Conservation (phyloP, 768 basidiomycete genomes). For the Boletus rubroflammeus region DNA sequence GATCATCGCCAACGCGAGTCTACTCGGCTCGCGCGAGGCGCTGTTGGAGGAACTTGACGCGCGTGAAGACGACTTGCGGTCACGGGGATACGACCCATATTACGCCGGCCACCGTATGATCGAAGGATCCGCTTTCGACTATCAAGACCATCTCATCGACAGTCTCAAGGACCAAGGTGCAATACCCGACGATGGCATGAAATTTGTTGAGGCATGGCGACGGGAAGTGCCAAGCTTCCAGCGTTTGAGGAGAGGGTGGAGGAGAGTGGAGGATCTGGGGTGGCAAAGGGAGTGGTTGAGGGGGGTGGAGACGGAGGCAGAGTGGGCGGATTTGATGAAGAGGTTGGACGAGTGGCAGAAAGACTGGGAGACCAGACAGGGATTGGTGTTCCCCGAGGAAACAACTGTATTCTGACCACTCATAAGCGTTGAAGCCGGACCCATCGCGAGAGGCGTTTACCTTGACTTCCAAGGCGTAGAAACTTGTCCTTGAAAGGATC, state of each 20-base stretch:
- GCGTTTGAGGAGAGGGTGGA: conserved; percentile 42
- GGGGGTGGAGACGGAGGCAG: conserved; percentile 47
- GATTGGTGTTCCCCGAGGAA: conserved; percentile 12
- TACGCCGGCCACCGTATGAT: conserved; percentile 45
- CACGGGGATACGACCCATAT: conserved; percentile 47
- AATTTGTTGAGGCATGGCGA: conserved; percentile 51
- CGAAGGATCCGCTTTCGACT: conserved; percentile 33
- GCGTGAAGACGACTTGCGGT: conserved; percentile 40
- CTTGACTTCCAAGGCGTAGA: too few relatives aligned
- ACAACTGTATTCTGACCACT: conserved; percentile 1
- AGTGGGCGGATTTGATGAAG: conserved; percentile 49
- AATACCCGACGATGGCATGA: conserved; percentile 40
- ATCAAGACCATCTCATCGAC: conserved; percentile 35
- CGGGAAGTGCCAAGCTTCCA: conserved; percentile 33
- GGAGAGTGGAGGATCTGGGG: conserved; percentile 41
- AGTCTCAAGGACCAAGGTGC: conserved; percentile 22
- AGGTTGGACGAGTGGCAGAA: conserved; percentile 47
- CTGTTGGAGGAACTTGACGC: conserved; percentile 39
- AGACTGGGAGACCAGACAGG: conserved; percentile 45
- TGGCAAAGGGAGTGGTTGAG: conserved; percentile 41
- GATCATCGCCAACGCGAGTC: conserved; percentile 38
- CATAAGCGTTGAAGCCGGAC: too few relatives aligned
- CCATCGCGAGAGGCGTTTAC: too few relatives aligned
- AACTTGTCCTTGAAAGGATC: too few relatives aligned
- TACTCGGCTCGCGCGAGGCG: conserved; percentile 40